Conservation (phyloP, 2,329 filamentous ascomycete genomes). For the Mariannaea sp. region DNA sequence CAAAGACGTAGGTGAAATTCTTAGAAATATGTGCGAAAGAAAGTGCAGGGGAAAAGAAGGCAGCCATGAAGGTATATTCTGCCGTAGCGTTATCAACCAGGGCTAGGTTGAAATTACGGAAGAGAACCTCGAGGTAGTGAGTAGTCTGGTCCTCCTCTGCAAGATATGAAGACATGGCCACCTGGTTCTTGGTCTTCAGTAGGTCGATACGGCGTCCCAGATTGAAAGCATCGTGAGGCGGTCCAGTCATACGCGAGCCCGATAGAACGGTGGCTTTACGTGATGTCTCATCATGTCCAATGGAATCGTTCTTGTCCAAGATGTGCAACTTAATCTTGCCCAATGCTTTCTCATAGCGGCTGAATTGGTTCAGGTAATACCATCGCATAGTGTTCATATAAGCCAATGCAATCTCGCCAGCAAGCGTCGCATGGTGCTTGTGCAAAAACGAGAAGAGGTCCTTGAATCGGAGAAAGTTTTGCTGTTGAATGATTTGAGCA, state of each 20-base stretch:
- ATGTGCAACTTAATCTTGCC: slow-evolving; percentile 82
- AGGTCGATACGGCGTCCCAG: slow-evolving; percentile 85
- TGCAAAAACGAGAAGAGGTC: slow-evolving; percentile 86
- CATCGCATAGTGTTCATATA: slow-evolving; percentile 99
- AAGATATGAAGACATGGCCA: slow-evolving; percentile 83
- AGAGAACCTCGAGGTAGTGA: slow-evolving; percentile 88
- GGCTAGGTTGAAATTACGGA: slow-evolving; percentile 93
- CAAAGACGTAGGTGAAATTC: slow-evolving; percentile 86
- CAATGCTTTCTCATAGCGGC: slow-evolving; percentile 81
- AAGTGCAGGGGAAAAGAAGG: slow-evolving; percentile 82
- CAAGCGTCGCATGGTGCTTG: slow-evolving; percentile 79
- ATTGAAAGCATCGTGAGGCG: slow-evolving; percentile 84
- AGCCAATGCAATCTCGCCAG: slow-evolving; percentile 86
- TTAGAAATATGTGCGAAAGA: slow-evolving; percentile 78
- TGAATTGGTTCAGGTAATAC: slow-evolving; percentile 95
- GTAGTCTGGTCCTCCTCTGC: slow-evolving; percentile 86
- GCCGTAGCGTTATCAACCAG: slow-evolving; percentile 91
- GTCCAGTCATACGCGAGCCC: slow-evolving; percentile 50
- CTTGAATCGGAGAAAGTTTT: slow-evolving; percentile 86
- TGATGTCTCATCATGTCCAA: slow-evolving; percentile 76
- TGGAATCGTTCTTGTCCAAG: slow-evolving; percentile 80
- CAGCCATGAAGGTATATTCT: slow-evolving; percentile 91
- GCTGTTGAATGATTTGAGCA: slow-evolving; percentile 94
- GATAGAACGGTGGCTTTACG: slow-evolving; percentile 66
- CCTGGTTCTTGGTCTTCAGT: slow-evolving; percentile 72